Evolutionary conservation across 179 eudicot species (phyloP), one percentile per base, ranked within the genome.

Genomic region (Nepenthes alata): DNA sequence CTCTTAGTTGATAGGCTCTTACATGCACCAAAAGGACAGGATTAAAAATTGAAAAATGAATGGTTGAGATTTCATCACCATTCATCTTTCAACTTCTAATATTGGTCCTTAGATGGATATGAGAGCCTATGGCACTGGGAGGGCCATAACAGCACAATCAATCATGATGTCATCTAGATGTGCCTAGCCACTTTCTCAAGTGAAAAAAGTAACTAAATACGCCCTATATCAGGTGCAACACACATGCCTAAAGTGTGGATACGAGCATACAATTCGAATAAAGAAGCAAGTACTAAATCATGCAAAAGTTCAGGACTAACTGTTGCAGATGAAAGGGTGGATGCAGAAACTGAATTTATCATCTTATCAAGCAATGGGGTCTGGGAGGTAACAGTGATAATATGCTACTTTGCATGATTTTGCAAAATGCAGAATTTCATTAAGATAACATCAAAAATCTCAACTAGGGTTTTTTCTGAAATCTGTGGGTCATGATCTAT

Each of bases 311-410:
- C 71, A 66, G 82, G 83, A 53, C 44, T 80, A 15, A 61, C 25
- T 53, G 10, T 25, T 61, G 81, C 67, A 53, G 58, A 79, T 12
- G 82, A 79, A 37, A 77, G 72, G 51, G 77, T 89, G 38, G 87
- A 82, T 63, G 73, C 85, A 53, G 80, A 80, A 45, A 84, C 87
- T 10, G 91, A 89, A 66, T 83, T 86, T 71, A 76, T 83, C 48
- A 87, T 89, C 77, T 70, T 89, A 67, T 95, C 84, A 37, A 84
- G 87, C 61, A 58, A 62, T 53, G 95, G 96, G 61, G 76, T 89
- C 51, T 89, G 84, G 78, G 81, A 86, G 91, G 95, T 84, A 80
- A 61, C 48, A 37, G 35, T 25, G 25, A 25, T 25, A 25, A 25
- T 25, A 25, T 25, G 25, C 25, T 25, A 25, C 25, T 25, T 25